These are phyloP conservation scores for Diaporthe destruens DNA, from an alignment of 2,329 filamentous ascomycete genomes.

Conservation along the genomic window DNA sequence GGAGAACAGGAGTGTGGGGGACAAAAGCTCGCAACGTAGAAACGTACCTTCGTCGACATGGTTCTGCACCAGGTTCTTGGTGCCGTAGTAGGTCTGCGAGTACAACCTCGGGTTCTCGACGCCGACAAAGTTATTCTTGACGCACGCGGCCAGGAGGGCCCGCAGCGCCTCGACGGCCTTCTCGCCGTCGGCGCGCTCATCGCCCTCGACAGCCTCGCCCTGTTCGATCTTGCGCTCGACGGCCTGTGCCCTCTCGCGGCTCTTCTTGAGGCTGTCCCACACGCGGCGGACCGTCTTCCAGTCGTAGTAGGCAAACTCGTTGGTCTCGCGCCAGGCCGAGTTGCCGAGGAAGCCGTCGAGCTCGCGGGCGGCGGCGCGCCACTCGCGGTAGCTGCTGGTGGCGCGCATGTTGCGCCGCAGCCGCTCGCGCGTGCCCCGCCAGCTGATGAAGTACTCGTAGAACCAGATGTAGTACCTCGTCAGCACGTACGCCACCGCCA, in stretches of 20 bases:
- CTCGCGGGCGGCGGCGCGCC: conserved; percentile 82
- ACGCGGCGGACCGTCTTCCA: conserved; percentile 84
- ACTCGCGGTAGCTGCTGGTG: conserved; percentile 83
- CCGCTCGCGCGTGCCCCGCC: conserved; percentile 82
- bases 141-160: conserved; percentile 84
- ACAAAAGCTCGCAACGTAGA: no score
- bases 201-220: conserved; percentile 55
- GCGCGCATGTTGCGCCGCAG: conserved; percentile 78
- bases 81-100: conserved; percentile 96
- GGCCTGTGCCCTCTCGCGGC: conserved; percentile 70
- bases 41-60: conserved; percentile 83
- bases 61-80: conserved; percentile 92
- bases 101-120: conserved; percentile 96
- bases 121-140: conserved; percentile 98
- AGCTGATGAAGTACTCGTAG: conserved; percentile 92
- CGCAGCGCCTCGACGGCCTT: conserved; percentile 81
- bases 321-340: conserved; percentile 81
- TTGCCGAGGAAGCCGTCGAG: conserved; percentile 87
- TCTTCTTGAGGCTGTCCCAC: conserved; percentile 78
- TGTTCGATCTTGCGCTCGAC: conserved; percentile 52
- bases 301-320: conserved; percentile 89
- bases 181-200: conserved; percentile 51
- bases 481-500: conserved; percentile 80
- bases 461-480: conserved; percentile 91
- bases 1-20: not conserved